Evolutionary conservation across 129 eudicot species (phyloP), one percentile per base, ranked within the genome.

Genomic region (Mikania micrantha): DNA sequence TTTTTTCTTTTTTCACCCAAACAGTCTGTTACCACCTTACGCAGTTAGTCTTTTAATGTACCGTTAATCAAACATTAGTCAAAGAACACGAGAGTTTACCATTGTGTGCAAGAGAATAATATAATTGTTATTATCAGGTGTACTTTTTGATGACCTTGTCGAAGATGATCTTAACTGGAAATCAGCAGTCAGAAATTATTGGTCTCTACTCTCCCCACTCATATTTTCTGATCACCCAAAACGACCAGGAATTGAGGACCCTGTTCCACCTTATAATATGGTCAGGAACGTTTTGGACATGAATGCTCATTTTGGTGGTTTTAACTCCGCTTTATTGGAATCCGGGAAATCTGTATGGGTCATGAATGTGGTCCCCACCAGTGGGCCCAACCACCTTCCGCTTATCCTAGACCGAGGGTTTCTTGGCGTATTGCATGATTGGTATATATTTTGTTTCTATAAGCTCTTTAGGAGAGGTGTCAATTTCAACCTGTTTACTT

Each of bases 221-320:
- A 90, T 94, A 64, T 94, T 94, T 59, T 94, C 99, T 0, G 99
- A 94, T 74, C 99, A 94, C 75, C 99, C 99, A 19, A 94, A 94
- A 77, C 83, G 99, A 75, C 99, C 99, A 13, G 99, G 99, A 28
- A 87, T 83, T 60, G 99, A 94, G 56, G 99, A 94, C 71, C 99
- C 99, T 44, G 82, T 96, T 35, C 99, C 99, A 19, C 99, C 99
- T 36, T 94, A 82, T 66, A 94, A 94, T 83, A 94, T 94, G 99
- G 87, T 89, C 54, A 79, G 99, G 74, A 94, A 94, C 73, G 95
- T 94, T 42, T 61, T 94, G 56, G 99, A 94, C 79, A 94, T 94
- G 99, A 94, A 94, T 70, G 90, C 99, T 22, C 95, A 62, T 76
- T 85, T 89, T 44, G 97, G 99, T 19, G 97, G 99, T n/a, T 90